phyloP scores from a whole-genome alignment of 192 early-diverging fungal species.

The Umbelopsis sp. region DNA sequence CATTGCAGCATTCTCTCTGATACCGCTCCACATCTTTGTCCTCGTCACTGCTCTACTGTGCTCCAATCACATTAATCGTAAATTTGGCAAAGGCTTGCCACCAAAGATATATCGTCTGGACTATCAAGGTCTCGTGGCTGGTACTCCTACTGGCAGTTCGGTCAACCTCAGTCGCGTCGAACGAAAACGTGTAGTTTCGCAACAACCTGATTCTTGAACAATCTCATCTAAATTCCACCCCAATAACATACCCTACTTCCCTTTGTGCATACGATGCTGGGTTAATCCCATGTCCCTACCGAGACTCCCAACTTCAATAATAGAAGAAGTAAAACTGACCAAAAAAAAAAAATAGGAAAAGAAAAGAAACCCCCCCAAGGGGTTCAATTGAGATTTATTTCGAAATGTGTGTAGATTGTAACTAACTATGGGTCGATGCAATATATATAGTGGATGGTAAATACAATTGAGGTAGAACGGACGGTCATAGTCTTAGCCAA shows the following conservation, averaged over 20 bases:
- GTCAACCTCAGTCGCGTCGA: slow-evolving; percentile 22
- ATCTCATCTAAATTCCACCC: too few species aligned
- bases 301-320: background rate
- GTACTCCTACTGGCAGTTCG: slow-evolving; percentile 38
- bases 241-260: background rate
- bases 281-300: too few species aligned
- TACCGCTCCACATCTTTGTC: slow-evolving; percentile 43
- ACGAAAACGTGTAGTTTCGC: background rate
- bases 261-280: background rate
- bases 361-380: too few species aligned
- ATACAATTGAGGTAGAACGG: background rate
- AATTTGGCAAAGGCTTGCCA: slow-evolving; percentile 39
- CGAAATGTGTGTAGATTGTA: too few species aligned
- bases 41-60: slow-evolving; percentile 47
- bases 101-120: slow-evolving; percentile 44
- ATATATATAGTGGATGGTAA: background rate
- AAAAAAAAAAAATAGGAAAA: too few species aligned
- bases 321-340: background rate
- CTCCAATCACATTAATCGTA: slow-evolving; percentile 50
- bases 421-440: background rate
- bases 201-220: background rate
- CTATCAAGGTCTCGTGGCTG: slow-evolving; percentile 36
- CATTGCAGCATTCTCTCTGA: slow-evolving; percentile 43
- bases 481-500: slow-evolving; percentile 30
- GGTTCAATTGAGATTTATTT: too few species aligned